Conservation (phyloP, 805 yeast species). For the Myxozyma nipponensis region DNA sequence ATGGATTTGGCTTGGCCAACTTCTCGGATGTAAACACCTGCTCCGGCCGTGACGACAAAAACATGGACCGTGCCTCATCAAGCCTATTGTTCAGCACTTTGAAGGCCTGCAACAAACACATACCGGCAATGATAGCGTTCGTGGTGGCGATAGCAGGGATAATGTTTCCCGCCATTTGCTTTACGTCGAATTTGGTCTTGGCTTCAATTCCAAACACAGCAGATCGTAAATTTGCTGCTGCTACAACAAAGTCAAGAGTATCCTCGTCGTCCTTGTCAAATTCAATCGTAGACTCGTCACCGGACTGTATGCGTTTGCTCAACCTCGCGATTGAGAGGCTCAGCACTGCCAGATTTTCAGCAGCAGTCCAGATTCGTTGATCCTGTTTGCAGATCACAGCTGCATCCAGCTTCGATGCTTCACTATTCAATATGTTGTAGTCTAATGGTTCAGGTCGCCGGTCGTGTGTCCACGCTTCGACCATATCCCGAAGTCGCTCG, state of each 20-base stretch:
- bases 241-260: constrained; percentile 79
- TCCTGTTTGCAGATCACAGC: constrained; percentile 38
- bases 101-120: constrained; percentile 71
- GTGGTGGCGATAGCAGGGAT: constrained; percentile 99
- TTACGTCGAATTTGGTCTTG: constrained; percentile 78
- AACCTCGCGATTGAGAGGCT: constrained; percentile 47
- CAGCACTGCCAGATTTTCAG: constrained; percentile 62
- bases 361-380: constrained; percentile 54
- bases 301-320: constrained; percentile 44
- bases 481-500: constrained; percentile 63
- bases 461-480: constrained; percentile 74
- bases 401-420: constrained; percentile 11
- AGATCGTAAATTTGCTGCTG: constrained; percentile 79
- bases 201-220: constrained; percentile 62
- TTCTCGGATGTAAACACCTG: constrained; percentile 63
- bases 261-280: constrained; percentile 96
- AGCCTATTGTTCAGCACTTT: constrained; percentile 42
- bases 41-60: constrained; percentile 52
- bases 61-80: constrained; percentile 40
- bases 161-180: constrained; percentile 93
- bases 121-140: constrained; percentile 91
- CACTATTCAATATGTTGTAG: constrained; percentile 26
- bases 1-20: constrained; percentile 58
- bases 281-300: constrained; percentile 43
- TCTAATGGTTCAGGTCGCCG: constrained; percentile 59